Base-by-base conservation (phyloP, 805 yeast species). In the Hanseniaspora lachancei region DNA sequence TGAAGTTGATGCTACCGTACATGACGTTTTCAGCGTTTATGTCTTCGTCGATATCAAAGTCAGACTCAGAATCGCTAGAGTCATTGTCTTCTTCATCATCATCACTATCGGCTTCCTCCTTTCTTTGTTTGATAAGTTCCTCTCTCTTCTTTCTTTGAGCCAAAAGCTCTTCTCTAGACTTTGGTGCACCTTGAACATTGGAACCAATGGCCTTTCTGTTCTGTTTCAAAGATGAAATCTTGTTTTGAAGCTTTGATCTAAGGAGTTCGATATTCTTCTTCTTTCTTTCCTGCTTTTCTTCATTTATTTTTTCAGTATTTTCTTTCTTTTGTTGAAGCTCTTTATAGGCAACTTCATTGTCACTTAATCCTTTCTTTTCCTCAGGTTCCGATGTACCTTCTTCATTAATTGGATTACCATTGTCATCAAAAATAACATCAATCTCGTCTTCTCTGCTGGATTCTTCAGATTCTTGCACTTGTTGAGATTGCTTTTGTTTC, bases 121-220 rank as follows among this genome's bases (percentile, higher is more conserved):
- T 49, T 66, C 70, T 47, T 62, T 62, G 62, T 67, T 71, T 63
- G 63, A 71, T 59, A 51, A 59, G 55, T 54, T 66, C 66, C 62
- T 66, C 58, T 60, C 67, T 72, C 51, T 69, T 77, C 66, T 73
- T 77, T 58, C 95, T 78, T 61, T 81, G 85, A 39, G 77, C 81
- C 54, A 86, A 70, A 51, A 86, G 81, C 43, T 84, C 89, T 61
- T 88, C 95, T 68, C 97, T 76, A 12, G 91, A 86, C 58, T 81
- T 77, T 16, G 89, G 89, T 0, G 96, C 93, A 24, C 96, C 96
- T 5, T 76, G 73, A 5, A 75, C 80, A 47, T 80, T 82, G 0
- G 89, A 72, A 1, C 97, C 97, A 0, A 95, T 93, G 1, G 97
- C 98, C 63, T 84, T 89, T 66, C 99, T 81, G 69, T 79, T 84